Evolutionary conservation across 2,329 filamentous ascomycete species (phyloP).

Genomic region (Alternaria arborescens): DNA sequence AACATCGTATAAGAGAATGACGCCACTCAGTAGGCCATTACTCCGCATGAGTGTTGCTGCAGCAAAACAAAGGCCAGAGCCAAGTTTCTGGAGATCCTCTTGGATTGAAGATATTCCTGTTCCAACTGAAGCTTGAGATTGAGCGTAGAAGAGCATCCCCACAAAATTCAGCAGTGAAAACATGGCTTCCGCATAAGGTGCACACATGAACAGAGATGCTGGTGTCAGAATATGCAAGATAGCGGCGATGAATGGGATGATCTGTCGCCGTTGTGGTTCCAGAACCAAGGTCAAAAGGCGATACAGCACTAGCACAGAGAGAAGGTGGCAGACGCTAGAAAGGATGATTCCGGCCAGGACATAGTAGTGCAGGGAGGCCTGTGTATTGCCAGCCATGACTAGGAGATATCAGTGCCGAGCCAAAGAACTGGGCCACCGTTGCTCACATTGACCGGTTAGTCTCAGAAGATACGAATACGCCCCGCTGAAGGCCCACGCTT

Average conservation of each 20-base stretch:
- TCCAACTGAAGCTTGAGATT: slow-evolving; percentile 38
- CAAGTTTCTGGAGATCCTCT: slow-evolving; percentile 60
- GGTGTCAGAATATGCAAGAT: slow-evolving; percentile 84
- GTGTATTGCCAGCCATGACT: slow-evolving; percentile 27
- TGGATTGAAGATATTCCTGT: slow-evolving; percentile 41
- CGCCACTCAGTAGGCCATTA: slow-evolving; percentile 85
- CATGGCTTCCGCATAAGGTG: slow-evolving; percentile 82
- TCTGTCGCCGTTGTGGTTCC: slow-evolving; percentile 38
- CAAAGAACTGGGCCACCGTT: slow-evolving; percentile 5
- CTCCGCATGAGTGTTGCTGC: slow-evolving; percentile 77
- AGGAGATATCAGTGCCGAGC: slow-evolving; percentile 46
- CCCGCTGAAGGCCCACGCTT: slow-evolving; percentile 85
- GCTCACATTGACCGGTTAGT: slow-evolving; percentile 54
- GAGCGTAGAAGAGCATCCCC: slow-evolving; percentile 75
- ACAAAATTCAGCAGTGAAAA: slow-evolving; percentile 81
- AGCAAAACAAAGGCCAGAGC: slow-evolving; percentile 74
- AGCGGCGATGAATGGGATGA: slow-evolving; percentile 73
- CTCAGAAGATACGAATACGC: slow-evolving; percentile 59
- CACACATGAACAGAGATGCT: slow-evolving; percentile 86
- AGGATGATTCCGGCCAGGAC: slow-evolving; percentile 69
- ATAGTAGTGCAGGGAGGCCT: slow-evolving; percentile 34
- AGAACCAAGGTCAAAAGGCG: slow-evolving; percentile 67
- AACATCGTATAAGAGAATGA: slow-evolving; percentile 69
- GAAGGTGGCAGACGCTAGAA: slow-evolving; percentile 77
- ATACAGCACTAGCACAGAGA: slow-evolving; percentile 78